phyloP scores from a whole-genome alignment of 495 filamentous ascomycete species.

The Tuber brumale region DNA sequence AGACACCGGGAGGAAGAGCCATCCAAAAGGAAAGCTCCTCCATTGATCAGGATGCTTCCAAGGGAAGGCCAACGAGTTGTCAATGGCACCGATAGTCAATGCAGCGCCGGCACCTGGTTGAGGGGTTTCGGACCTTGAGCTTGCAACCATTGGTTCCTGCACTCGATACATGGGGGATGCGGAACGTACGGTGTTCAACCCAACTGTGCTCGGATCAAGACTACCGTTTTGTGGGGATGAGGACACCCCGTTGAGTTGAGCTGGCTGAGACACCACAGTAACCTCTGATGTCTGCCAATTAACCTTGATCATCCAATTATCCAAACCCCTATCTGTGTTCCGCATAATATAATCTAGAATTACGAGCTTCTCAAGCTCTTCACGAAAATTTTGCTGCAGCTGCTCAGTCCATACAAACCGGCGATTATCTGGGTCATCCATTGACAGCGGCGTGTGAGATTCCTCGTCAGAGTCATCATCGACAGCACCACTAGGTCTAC shows the following conservation, averaged over 20 bases:
- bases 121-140: constrained; percentile 53
- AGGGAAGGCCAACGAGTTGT: constrained; percentile 96
- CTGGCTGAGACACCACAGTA: constrained; percentile 75
- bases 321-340: constrained; percentile 91
- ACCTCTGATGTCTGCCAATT: constrained; percentile 76
- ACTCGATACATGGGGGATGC: constrained; percentile 63
- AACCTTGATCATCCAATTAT: constrained; percentile 99
- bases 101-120: constrained; percentile 52
- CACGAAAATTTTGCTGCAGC: constrained; percentile 84
- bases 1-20: constrained; percentile 94
- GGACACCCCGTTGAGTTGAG: constrained; percentile 57
- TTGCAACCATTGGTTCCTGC: constrained; percentile 76
- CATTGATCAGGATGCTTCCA: constrained; percentile 98
- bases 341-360: constrained; percentile 99
- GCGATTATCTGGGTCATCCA: constrained; percentile 48
- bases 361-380: constrained; percentile 93
- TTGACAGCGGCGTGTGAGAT: constrained; percentile 46
- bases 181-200: constrained; percentile 42
- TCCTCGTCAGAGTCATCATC: constrained; percentile 63
- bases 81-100: constrained; percentile 83
- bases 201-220: constrained; percentile 42
- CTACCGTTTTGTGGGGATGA: constrained; percentile 51
- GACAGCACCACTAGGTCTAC: constrained; percentile 62
- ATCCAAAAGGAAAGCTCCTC: constrained; percentile 91
- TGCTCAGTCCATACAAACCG: constrained; percentile 79